Base-by-base conservation (phyloP, 2,329 filamentous ascomycete genomes). In the Stachybotrys echinatus region DNA sequence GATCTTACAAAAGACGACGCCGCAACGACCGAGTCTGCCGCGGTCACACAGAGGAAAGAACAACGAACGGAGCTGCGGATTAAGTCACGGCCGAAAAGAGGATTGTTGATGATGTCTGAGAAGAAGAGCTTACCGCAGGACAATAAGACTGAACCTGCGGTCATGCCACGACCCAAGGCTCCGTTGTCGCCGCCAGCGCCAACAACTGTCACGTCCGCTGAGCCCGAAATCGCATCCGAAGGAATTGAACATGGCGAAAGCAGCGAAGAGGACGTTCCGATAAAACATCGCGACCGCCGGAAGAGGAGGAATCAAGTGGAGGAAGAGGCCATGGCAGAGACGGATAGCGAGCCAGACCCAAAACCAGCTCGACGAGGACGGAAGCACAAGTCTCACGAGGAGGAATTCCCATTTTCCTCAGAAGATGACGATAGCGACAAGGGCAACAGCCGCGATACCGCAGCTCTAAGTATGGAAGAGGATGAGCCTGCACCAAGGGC, bases 61-160 rank as follows among this genome's bases (percentile, higher is more conserved):
- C 69, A 49, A 68, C 63, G 8, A 45, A 74, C 74, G 18, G 72
- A 75, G 52, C 61, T 80, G 34, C 70, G 71, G 7, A 74, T 80
- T 47, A 73, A 68, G 52, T 64, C 74, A 18, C 68, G 71, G 50
- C 71, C 72, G 51, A 74, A 72, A 51, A 69, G 75, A 48, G 76
- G 77, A 2, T 57, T 81, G 7, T 56, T 80, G 42, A 67, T 79
- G 62, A 48, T 77, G 5, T 66, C 71, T 1, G 71, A 75, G 47
- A 66, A 60, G 48, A 55, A 58, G 22, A 45, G 53, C 38, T 20
- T 38, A 8, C 27, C 14, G 10, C 47, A 48, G 5, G 39, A 47
- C 6, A 40, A 40, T 8, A 37, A 37, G 8, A 37, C 31, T 17
- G 31, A 37, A 37, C 17, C 31, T n/a, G n/a, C n/a, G n/a, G n/a